Conservation (phyloP, 2,329 filamentous ascomycete genomes). For the Hawksworthiomyces lignivorus region DNA sequence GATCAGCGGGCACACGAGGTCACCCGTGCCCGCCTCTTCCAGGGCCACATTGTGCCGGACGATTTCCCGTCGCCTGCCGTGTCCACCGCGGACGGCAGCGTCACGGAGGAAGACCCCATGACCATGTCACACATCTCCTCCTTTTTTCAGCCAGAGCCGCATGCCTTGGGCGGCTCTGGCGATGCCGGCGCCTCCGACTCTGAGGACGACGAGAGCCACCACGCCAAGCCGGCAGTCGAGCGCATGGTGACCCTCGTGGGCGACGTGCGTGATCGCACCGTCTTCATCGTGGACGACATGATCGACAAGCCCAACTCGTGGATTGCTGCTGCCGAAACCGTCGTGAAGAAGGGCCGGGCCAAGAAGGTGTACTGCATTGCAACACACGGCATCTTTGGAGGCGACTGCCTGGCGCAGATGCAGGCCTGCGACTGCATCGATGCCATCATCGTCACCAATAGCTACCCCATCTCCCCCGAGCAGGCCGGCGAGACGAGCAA, state of each 20-base stretch:
- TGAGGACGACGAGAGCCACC: slow-evolving; percentile 71
- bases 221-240: slow-evolving; percentile 68
- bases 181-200: slow-evolving; percentile 79
- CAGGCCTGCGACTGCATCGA: slow-evolving; percentile 91
- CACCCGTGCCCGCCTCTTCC: slow-evolving; percentile 81
- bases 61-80: slow-evolving; percentile 74
- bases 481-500: slow-evolving; percentile 67
- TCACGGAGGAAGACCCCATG: slow-evolving; percentile 75
- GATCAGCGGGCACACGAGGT: slow-evolving; percentile 83
- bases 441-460: slow-evolving; percentile 91
- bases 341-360: slow-evolving; percentile 84
- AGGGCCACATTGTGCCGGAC: slow-evolving; percentile 93
- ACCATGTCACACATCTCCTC: slow-evolving; percentile 69
- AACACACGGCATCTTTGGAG: slow-evolving; percentile 90
- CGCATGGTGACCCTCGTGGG: slow-evolving; percentile 97
- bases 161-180: slow-evolving; percentile 73
- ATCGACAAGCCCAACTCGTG: slow-evolving; percentile 95
- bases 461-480: slow-evolving; percentile 79
- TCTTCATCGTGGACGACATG: slow-evolving; percentile 97
- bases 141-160: slow-evolving; percentile 60
- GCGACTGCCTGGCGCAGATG: slow-evolving; percentile 81
- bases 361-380: slow-evolving; percentile 97
- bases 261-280: slow-evolving; percentile 78
- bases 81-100: slow-evolving; percentile 60
- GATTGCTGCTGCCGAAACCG: slow-evolving; percentile 95